These are phyloP conservation scores for Aspergillus sp. DNA, from an alignment of 2,329 filamentous ascomycete species.

Conservation along the genomic window DNA sequence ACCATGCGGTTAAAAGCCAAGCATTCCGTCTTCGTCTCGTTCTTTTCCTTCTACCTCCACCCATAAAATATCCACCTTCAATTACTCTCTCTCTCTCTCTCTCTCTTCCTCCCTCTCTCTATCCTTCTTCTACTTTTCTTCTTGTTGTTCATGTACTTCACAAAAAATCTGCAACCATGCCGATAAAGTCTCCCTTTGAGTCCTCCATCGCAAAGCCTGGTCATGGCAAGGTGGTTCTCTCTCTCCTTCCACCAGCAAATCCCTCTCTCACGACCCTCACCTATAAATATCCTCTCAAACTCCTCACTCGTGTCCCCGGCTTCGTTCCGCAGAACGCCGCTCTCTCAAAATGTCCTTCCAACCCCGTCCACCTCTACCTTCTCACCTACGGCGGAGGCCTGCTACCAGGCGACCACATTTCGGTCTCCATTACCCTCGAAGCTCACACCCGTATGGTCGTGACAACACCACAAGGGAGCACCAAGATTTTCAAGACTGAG, in stretches of 20 bases:
- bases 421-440: slow-evolving; percentile 69
- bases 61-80: slow-evolving; percentile 1
- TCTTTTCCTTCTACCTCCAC: slow-evolving; percentile 1
- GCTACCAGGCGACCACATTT: slow-evolving; percentile 81
- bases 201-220: slow-evolving; percentile 73
- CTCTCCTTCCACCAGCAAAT: slow-evolving; percentile 68
- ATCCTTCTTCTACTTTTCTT: slow-evolving; percentile 3
- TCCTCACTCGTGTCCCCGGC: slow-evolving; percentile 76
- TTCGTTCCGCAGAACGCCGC: slow-evolving; percentile 54
- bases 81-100: slow-evolving; percentile 5
- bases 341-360: slow-evolving; percentile 34
- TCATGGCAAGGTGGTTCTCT: slow-evolving; percentile 74
- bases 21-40: background rate
- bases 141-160: background rate
- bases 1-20: slow-evolving; percentile 16
- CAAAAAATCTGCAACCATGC: slow-evolving; percentile 19
- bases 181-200: slow-evolving; percentile 70
- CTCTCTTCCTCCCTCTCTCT: slow-evolving; percentile 3
- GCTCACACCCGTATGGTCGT: slow-evolving; percentile 65
- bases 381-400: slow-evolving; percentile 94
- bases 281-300: slow-evolving; percentile 93
- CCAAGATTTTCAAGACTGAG: slow-evolving; percentile 89
- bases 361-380: slow-evolving; percentile 78
- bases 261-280: slow-evolving; percentile 73
- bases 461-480: slow-evolving; percentile 72